Percentiles rank a stretch among this genome's conserved stretches.
Conservation (phyloP, 371 early-diverging fungal genomes). For the Chytridium lagenaria region DNA sequence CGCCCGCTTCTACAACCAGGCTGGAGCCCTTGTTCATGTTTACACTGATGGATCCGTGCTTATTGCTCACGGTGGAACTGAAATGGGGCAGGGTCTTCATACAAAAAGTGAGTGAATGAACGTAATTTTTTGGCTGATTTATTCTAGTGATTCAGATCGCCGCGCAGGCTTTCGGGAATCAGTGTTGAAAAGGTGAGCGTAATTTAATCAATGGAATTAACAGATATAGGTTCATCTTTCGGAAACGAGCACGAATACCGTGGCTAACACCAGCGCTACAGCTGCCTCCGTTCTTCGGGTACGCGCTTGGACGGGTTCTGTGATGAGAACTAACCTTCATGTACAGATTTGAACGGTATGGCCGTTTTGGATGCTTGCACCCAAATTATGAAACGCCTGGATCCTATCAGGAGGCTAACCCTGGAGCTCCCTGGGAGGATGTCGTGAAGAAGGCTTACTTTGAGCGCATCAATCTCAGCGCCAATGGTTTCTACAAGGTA, state of each 20-base stretch:
- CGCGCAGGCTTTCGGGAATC: slow-evolving; percentile 69
- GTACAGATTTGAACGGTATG: slow-evolving; percentile 72
- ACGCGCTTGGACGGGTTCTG: not conserved
- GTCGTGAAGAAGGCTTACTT: slow-evolving; percentile 70
- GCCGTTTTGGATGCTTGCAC: slow-evolving; percentile 76
- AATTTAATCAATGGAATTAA: not conserved
- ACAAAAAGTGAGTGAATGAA: slow-evolving; percentile 59
- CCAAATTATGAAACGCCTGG: slow-evolving; percentile 66
- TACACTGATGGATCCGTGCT: slow-evolving; percentile 80
- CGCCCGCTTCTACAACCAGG: slow-evolving; percentile 73
- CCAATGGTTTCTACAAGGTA: slow-evolving; percentile 71
- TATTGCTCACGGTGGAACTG: slow-evolving; percentile 78
- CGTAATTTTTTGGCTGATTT: slow-evolving; percentile 1
- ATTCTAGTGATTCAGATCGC: slow-evolving; percentile 67
- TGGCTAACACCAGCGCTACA: slow-evolving; percentile 74
- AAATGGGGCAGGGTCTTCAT: slow-evolving; percentile 86
- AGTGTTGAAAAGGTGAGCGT: slow-evolving; percentile 49
- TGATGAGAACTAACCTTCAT: not conserved
- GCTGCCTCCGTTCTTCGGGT: slow-evolving; percentile 73
- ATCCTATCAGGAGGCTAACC: slow-evolving; percentile 65
- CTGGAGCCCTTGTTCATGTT: slow-evolving; percentile 78
- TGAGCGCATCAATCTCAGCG: slow-evolving; percentile 72
- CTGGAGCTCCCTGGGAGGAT: slow-evolving; percentile 52
- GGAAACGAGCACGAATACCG: slow-evolving; percentile 76
- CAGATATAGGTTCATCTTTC: slow-evolving; percentile 60